Evolutionary conservation across 805 yeast species (phyloP).

Genomic region (Ogataea nonfermentans): DNA sequence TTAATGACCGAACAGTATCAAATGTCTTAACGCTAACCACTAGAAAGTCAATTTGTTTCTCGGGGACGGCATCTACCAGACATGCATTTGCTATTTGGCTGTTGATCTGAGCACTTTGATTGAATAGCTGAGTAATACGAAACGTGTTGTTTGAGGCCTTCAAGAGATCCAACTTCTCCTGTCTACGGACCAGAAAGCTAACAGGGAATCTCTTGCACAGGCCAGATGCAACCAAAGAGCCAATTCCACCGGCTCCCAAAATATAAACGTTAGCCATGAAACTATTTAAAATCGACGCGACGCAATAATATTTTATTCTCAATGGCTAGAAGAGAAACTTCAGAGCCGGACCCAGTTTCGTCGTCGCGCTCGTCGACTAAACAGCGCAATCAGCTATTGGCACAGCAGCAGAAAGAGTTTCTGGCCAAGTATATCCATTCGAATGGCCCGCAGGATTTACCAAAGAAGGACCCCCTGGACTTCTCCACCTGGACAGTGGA

Average conservation of each 20-base stretch:
- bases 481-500: constrained; percentile 61
- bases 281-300: neutral
- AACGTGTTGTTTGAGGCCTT: constrained; percentile 18
- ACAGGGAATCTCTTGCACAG: constrained; percentile 22
- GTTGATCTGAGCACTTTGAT: constrained; percentile 12
- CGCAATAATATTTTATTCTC: neutral
- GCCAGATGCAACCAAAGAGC: constrained; percentile 30
- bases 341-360: constrained; percentile 26
- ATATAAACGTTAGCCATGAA: constrained; percentile 18
- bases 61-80: constrained; percentile 20
- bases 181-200: constrained; percentile 29
- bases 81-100: constrained; percentile 20
- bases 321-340: constrained; percentile 18
- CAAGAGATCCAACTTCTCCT: constrained; percentile 23
- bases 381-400: constrained; percentile 57
- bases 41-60: constrained; percentile 33
- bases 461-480: constrained; percentile 59
- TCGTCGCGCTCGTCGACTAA: constrained; percentile 49
- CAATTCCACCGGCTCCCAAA: constrained; percentile 38
- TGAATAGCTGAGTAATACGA: constrained; percentile 27
- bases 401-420: constrained; percentile 68
- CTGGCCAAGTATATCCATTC: constrained; percentile 67
- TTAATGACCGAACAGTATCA: constrained; percentile 64
- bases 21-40: constrained; percentile 80
- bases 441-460: constrained; percentile 64